phyloP scores from a whole-genome alignment of 1,284 basidiomycete genomes.

The Dichomitus squalens region DNA sequence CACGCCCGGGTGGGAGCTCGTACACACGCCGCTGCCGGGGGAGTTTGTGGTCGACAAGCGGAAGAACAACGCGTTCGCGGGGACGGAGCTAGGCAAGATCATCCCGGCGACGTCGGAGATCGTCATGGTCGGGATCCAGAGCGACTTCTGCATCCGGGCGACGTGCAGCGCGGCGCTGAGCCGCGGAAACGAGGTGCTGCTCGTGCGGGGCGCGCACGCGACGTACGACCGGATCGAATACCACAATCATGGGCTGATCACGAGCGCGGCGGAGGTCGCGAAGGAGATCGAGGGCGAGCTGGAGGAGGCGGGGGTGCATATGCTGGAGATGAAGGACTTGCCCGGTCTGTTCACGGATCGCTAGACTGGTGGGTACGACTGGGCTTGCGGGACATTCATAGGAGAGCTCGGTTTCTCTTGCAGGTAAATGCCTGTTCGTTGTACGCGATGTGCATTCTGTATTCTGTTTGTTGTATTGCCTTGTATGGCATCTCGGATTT shows the following conservation, averaged over 20 bases:
- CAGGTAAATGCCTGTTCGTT: neutral
- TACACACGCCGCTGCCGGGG: conserved; percentile 46
- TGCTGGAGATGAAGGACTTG: conserved; percentile 67
- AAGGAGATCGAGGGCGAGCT: conserved; percentile 50
- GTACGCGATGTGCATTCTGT: too few relatives aligned
- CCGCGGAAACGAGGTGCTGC: conserved; percentile 63
- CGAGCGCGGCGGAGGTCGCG: conserved; percentile 52
- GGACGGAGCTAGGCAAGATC: conserved; percentile 51
- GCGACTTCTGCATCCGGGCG: conserved; percentile 65
- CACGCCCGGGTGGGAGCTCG: conserved; percentile 59
- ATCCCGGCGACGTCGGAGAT: conserved; percentile 57
- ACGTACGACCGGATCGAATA: conserved; percentile 67
- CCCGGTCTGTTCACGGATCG: conserved; percentile 54
- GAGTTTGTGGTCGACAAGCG: conserved; percentile 64
- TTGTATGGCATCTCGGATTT: too few relatives aligned
- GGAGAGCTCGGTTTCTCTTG: neutral
- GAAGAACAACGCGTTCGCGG: conserved; percentile 71
- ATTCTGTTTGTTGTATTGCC: too few relatives aligned
- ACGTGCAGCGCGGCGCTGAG: conserved; percentile 64
- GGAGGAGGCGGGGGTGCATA: conserved; percentile 62
- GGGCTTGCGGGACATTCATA: neutral
- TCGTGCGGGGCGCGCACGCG: conserved; percentile 64
- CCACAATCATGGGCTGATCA: conserved; percentile 54
- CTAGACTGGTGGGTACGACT: conserved; percentile 8
- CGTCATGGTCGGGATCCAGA: conserved; percentile 66